phyloP scores from a whole-genome alignment of 192 early-diverging fungal species.

The Phycomyces nitens region DNA sequence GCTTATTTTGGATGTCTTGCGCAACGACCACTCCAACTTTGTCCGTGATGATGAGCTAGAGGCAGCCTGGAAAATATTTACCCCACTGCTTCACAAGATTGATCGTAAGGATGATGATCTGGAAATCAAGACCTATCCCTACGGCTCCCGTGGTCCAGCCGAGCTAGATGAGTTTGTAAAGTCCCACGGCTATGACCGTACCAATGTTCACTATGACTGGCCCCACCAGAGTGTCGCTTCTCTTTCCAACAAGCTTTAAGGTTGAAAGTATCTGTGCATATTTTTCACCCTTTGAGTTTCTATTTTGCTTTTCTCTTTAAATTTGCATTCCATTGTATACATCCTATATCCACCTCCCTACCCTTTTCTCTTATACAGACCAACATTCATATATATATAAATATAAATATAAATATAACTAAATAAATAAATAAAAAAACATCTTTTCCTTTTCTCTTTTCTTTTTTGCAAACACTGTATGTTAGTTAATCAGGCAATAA shows the following conservation, averaged over 20 bases:
- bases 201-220: conserved; percentile 44
- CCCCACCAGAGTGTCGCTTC: conserved; percentile 29
- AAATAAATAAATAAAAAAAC: background rate
- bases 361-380: background rate
- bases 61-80: conserved; percentile 97
- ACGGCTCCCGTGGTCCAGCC: conserved; percentile 81
- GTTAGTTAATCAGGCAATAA: no score
- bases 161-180: conserved; percentile 72
- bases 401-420: background rate
- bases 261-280: background rate
- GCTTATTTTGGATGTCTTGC: conserved; percentile 87
- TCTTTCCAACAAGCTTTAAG: conserved; percentile 9
- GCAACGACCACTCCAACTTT: conserved; percentile 95
- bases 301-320: background rate
- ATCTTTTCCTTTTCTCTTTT: no score
- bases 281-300: background rate
- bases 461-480: no score
- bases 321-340: background rate
- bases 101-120: conserved; percentile 47
- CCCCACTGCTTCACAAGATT: conserved; percentile 88
- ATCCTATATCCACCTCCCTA: no score
- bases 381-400: background rate
- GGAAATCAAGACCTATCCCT: conserved; percentile 68
- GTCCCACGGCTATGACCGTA: conserved; percentile 47
- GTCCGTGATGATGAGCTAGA: conserved; percentile 90